These are phyloP conservation scores for Aspergillus novofumigatus DNA, from an alignment of 2,329 filamentous ascomycete genomes.

Conservation along the genomic window DNA sequence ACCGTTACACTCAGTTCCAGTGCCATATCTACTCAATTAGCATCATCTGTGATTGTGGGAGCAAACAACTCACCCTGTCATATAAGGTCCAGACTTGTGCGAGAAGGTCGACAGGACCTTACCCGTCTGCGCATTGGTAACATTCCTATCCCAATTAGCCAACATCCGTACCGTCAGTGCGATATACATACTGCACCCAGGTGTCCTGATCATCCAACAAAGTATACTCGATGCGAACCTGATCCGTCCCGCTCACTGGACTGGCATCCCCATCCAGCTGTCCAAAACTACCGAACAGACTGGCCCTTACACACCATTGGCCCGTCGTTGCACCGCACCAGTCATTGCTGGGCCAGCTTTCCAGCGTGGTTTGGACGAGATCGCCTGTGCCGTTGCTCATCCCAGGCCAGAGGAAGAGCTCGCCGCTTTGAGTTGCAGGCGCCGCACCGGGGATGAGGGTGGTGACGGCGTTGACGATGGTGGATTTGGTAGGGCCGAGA, in stretches of 20 bases:
- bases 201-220: constrained; percentile 23
- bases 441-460: constrained; percentile 39
- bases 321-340: constrained; percentile 40
- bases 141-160: constrained; percentile 11
- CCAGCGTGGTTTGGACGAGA: constrained; percentile 41
- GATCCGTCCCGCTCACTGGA: constrained; percentile 23
- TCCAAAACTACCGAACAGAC: constrained; percentile 40
- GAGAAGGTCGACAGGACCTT: constrained; percentile 32
- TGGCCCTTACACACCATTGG: constrained; percentile 42
- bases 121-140: constrained; percentile 36
- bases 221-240: constrained; percentile 28
- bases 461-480: constrained; percentile 39
- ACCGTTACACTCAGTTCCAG: constrained; percentile 40
- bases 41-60: too few species aligned
- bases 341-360: constrained; percentile 38
- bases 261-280: constrained; percentile 30
- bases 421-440: constrained; percentile 35
- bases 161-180: not conserved
- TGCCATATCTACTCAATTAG: constrained; percentile 25
- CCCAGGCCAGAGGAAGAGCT: constrained; percentile 43
- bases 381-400: constrained; percentile 46
- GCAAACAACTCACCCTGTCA: constrained; percentile 32
- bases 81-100: constrained; percentile 33
- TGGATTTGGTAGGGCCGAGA: constrained; percentile 35
- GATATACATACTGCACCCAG: constrained; percentile 25